These are phyloP conservation scores for Pisolithus tinctorius DNA, from an alignment of 768 basidiomycete species.

Conservation along the genomic window DNA sequence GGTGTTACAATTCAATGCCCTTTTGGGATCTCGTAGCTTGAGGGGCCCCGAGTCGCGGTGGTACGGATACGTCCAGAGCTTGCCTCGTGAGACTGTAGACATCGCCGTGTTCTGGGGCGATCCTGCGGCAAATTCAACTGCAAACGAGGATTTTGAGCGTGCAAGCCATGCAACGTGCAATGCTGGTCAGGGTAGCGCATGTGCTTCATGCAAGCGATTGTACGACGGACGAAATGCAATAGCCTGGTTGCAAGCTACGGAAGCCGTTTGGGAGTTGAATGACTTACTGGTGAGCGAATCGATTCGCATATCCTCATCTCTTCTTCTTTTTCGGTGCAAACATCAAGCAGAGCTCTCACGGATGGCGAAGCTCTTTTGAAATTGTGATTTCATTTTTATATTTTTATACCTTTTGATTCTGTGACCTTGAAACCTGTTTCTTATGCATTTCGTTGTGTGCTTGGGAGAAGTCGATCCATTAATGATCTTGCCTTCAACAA, in stretches of 20 bases:
- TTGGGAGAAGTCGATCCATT: constrained; percentile 1
- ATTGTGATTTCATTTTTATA: neutral
- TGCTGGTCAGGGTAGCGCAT: neutral
- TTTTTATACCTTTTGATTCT: constrained; percentile 5
- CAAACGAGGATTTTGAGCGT: constrained; percentile 1
- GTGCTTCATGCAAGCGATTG: constrained; percentile 14
- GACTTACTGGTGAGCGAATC: constrained; percentile 20
- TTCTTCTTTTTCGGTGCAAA: neutral
- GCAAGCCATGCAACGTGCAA: neutral
- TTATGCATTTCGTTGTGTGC: constrained; percentile 11
- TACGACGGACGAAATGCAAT: constrained; percentile 26
- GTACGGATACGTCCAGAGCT: constrained; percentile 59
- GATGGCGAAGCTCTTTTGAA: neutral
- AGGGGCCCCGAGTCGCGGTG: constrained; percentile 46
- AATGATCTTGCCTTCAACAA: neutral
- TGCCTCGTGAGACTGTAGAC: constrained; percentile 47
- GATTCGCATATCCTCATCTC: neutral
- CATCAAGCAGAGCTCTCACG: neutral
- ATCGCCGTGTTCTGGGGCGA: constrained; percentile 58
- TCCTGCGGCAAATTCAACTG: constrained; percentile 12
- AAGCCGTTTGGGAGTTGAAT: constrained; percentile 21
- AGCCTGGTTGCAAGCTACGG: constrained; percentile 29
- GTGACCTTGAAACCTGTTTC: constrained; percentile 3
- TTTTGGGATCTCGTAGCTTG: constrained; percentile 32
- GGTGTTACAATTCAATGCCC: neutral